Evolutionary conservation across 1,284 basidiomycete genomes (phyloP).

Genomic region (Vanrija sp.): DNA sequence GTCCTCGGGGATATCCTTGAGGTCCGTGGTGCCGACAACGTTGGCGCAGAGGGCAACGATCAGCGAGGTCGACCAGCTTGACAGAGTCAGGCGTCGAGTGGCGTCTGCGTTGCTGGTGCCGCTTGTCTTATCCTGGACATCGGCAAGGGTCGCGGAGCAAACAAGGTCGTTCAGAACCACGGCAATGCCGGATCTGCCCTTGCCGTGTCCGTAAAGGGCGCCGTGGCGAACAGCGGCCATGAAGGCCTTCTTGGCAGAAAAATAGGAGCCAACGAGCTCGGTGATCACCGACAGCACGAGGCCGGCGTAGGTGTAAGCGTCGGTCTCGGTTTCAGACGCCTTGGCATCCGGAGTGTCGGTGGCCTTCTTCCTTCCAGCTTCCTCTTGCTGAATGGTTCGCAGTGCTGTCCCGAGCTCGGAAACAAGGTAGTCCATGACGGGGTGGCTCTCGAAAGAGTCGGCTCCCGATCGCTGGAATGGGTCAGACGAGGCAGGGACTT

Average conservation of each 20-base stretch:
- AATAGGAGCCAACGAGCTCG: constrained; percentile 90
- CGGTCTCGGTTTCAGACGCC: not conserved
- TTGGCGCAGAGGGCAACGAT: constrained; percentile 89
- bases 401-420: constrained; percentile 25
- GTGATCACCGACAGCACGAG: constrained; percentile 90
- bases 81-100: constrained; percentile 54
- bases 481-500: constrained; percentile 9
- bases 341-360: not conserved
- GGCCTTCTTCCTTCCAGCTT: constrained; percentile 6
- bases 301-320: constrained; percentile 58
- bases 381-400: constrained; percentile 14
- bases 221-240: constrained; percentile 65
- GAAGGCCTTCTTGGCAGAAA: constrained; percentile 83
- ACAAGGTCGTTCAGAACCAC: constrained; percentile 71
- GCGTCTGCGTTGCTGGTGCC: constrained; percentile 4
- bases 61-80: constrained; percentile 81
- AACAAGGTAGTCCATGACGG: constrained; percentile 33
- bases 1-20: constrained; percentile 72
- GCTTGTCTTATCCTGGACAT: constrained; percentile 12
- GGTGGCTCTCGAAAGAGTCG: constrained; percentile 16
- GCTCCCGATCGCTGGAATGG: constrained; percentile 53
- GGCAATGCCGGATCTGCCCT: constrained; percentile 20
- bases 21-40: constrained; percentile 56
- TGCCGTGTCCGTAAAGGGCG: constrained; percentile 54
- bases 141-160: constrained; percentile 63